Base-by-base conservation (phyloP, 148 eudicot species). In the Pharnaceum exiguum region DNA sequence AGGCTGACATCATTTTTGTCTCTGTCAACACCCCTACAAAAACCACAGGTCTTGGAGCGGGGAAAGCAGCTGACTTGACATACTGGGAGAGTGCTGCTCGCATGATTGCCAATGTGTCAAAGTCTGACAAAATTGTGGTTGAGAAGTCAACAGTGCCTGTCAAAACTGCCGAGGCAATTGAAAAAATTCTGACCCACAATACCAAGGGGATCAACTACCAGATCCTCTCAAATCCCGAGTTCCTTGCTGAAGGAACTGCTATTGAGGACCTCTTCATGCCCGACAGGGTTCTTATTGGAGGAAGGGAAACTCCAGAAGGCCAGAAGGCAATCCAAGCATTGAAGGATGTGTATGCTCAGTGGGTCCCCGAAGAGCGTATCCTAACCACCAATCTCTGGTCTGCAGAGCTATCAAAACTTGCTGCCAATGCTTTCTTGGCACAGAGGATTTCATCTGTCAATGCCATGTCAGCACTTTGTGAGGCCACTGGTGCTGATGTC, bases 51-150 rank as follows among this genome's bases (percentile, higher is more conserved):
- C 84, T 79, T 63, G 84, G 84, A 57, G 84, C 84, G 3, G 84
- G 84, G 22, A 79, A 79, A 77, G 84, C 84, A 28, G 84, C 84
- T 43, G 84, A 79, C 67, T 51, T 79, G 44, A 79, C 84, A 10
- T 75, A 85, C 63, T 85, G 91, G 91, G 91, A 85, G 53, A 85
- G 87, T 25, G 91, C 91, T 10, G 91, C 91, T 24, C 85, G 91
- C 35, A 82, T 85, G 91, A 85, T 85, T 61, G 91, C 91, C 68
- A 87, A 85, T 39, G 91, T 85, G 17, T 85, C 91, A 4, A 85
- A 79, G 48, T 85, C 91, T 0, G 85, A 82, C 59, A 85, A 85
- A 45, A 85, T 85, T 16, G 91, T 85, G 1, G 91, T 85, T 40
- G 91, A 85, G 75, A 85, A 85, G 50, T 85, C 91, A 33, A 85